Evolutionary conservation across 495 filamentous ascomycete species (phyloP).

Genomic region (Aspergillus avenaceus): DNA sequence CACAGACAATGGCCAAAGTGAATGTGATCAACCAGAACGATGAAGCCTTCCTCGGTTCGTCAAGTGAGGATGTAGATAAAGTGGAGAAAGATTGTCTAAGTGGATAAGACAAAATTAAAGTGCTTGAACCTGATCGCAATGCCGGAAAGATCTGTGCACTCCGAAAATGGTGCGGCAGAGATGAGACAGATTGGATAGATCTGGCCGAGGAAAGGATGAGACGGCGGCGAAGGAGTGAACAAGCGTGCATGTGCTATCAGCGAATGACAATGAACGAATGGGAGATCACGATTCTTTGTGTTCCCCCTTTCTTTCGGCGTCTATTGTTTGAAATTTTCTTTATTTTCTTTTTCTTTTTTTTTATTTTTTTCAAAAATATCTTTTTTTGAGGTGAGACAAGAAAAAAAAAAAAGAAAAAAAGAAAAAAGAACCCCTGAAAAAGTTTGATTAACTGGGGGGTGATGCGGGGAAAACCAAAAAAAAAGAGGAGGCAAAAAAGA

Average conservation of each 20-base stretch:
- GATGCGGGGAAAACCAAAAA: conserved; percentile 14
- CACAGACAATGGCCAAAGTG: conserved; percentile 27
- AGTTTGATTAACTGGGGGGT: neutral
- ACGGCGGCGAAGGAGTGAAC: conserved; percentile 27
- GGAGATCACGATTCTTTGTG: neutral
- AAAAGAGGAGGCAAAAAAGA: conserved; percentile 1
- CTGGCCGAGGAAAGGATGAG: conserved; percentile 33
- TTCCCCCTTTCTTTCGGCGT: neutral
- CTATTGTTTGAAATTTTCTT: neutral
- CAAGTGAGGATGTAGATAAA: conserved; percentile 10
- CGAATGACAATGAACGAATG: conserved; percentile 4
- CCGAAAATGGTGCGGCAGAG: conserved; percentile 5
- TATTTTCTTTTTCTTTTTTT: too few relatives aligned
- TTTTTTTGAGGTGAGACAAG: conserved; percentile 3
- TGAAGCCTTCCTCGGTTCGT: conserved; percentile 33
- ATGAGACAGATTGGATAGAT: conserved; percentile 14
- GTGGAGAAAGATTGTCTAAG: conserved; percentile 27
- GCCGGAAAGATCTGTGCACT: conserved; percentile 23
- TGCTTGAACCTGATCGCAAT: conserved; percentile 8
- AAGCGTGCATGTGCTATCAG: conserved; percentile 36
- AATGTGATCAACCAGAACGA: conserved; percentile 39
- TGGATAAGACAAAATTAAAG: conserved; percentile 19
- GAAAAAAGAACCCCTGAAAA: conserved; percentile 11
- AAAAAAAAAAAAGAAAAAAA: neutral
- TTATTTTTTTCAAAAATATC: too few relatives aligned